phyloP scores from a whole-genome alignment of 1,284 basidiomycete species.

The Cryptococcus wingfieldii region DNA sequence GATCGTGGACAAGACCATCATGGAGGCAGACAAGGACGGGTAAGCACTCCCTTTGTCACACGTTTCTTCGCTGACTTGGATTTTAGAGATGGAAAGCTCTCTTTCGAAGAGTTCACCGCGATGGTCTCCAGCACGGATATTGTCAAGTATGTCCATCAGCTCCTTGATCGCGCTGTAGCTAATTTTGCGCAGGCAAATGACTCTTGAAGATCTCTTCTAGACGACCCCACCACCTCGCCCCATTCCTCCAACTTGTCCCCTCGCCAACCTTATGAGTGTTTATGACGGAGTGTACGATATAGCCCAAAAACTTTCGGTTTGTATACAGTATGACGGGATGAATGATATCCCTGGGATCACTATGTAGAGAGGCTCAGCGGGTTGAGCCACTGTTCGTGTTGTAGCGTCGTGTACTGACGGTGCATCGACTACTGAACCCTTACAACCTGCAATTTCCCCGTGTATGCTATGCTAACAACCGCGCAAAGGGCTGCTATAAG shows the following conservation, averaged over 20 bases:
- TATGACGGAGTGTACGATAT: constrained; percentile 2
- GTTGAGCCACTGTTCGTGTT: too few relatives aligned
- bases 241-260: neutral
- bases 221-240: neutral
- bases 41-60: constrained; percentile 23
- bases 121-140: constrained; percentile 91
- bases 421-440: too few relatives aligned
- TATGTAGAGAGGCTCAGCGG: too few relatives aligned
- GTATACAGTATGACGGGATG: neutral
- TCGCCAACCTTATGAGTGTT: neutral
- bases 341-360: neutral
- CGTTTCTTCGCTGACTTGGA: constrained; percentile 2
- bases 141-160: constrained; percentile 37
- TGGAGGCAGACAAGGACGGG: constrained; percentile 97
- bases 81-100: constrained; percentile 81
- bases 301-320: neutral
- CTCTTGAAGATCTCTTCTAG: constrained; percentile 84
- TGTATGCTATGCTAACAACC: too few relatives aligned
- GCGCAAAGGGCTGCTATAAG: too few relatives aligned
- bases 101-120: constrained; percentile 91
- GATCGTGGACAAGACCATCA: constrained; percentile 99
- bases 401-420: neutral
- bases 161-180: neutral
- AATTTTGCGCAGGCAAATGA: constrained; percentile 76
- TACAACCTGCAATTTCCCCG: too few relatives aligned